Evolutionary conservation across 768 basidiomycete genomes (phyloP), one percentile per base, ranked within the genome.

Genomic region (Cystobasidium tubakii): DNA sequence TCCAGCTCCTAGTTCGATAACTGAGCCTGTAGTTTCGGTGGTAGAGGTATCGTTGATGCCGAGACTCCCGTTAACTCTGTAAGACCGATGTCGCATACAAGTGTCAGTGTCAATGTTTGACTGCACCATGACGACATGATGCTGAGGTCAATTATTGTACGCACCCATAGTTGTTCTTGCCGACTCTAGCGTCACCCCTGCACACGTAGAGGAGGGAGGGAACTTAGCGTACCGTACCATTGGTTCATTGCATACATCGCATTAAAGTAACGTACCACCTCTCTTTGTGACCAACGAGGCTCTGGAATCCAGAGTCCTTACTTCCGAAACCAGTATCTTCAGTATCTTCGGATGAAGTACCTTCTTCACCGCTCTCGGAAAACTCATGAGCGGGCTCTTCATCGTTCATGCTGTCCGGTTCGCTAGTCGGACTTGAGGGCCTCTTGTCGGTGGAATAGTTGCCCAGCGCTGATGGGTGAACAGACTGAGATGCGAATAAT

Each of bases 1-100:
- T 91, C 94, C 94, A 10, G 93, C 91, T 54, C 95, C 94, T n/a
- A 98, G 85, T 80, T 97, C 94, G 50, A 97, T 84, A 7, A 96
- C 84, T 65, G 88, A 84, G 66, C 79, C 82, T 31, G 66, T 67
- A 29, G 44, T 65, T 3, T 79, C 78, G 43, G 60, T 62, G 33
- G 77, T 65, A 9, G 53, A 62, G 4, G 50, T 33, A 53, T 75
- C 36, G 62, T 75, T 1, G 57, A 78, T 27, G 3, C 80, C 81
- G 29, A 82, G 74, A 39, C 81, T 79, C 19, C 82, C 83, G 66
- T 84, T 84, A 31, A 84, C 83, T 1, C 83, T 82, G 21, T 77
- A 82, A 34, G 87, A 85, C 50, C 85, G 86, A 1, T 83, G 78
- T 19, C 78, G 77, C 21, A 81, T 76, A 73, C 81, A 79, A 10